A percentile compares a stretch with the other conserved stretches of the same genome.
Conservation (phyloP, 108 stramenopile genomes). For the Cyclotella atomus region DNA sequence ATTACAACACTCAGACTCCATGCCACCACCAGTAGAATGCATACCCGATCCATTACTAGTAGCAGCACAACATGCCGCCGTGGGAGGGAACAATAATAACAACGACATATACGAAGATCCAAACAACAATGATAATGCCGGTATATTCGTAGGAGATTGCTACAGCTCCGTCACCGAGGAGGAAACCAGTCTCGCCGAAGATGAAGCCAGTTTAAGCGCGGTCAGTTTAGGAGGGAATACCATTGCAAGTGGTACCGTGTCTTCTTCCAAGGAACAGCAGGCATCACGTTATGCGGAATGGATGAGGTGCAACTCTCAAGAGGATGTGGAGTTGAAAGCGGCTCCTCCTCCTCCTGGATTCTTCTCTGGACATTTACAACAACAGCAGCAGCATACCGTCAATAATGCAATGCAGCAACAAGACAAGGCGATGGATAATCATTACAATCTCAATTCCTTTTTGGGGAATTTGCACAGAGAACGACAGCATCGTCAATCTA, state of each 20-base stretch:
- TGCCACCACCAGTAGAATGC: slow-evolving; percentile 20
- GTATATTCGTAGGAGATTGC: slow-evolving; percentile 25
- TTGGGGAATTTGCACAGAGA: slow-evolving; percentile 12
- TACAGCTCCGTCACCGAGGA: slow-evolving; percentile 45
- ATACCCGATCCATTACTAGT: slow-evolving; percentile 40
- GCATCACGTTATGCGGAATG: too few species aligned
- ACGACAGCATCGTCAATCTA: too few species aligned
- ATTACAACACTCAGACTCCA: not conserved
- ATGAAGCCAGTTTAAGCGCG: slow-evolving; percentile 41
- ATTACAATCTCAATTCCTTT: slow-evolving; percentile 7
- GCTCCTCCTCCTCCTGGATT: not conserved
- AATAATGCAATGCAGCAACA: slow-evolving; percentile 5
- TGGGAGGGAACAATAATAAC: not conserved
- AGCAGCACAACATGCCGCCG: slow-evolving; percentile 36
- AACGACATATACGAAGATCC: not conserved
- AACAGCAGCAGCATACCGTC: not conserved
- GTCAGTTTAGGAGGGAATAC: slow-evolving; percentile 34
- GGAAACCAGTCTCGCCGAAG: slow-evolving; percentile 38
- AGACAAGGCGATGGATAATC: not conserved
- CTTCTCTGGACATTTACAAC: not conserved
- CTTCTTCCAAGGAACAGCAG: not conserved
- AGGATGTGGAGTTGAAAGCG: not conserved
- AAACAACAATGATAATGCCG: not conserved
- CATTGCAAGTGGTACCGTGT: slow-evolving; percentile 1
- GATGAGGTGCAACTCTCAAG: not conserved